Base-by-base conservation (phyloP, 768 basidiomycete species). In the Dacryopinax spathularia region DNA sequence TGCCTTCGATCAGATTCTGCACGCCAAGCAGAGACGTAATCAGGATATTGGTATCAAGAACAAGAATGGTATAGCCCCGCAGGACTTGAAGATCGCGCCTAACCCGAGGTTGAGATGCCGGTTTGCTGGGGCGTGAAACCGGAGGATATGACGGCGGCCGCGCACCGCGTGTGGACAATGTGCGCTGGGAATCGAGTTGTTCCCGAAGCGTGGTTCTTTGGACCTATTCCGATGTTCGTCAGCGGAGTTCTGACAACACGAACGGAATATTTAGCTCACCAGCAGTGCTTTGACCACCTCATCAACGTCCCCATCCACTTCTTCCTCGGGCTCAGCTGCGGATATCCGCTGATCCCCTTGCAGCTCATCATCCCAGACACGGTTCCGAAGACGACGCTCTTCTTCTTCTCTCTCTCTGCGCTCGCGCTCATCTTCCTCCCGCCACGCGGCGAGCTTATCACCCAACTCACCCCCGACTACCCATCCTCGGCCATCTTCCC, bases 1-100 rank as follows among this genome's bases (percentile, higher is more conserved):
- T 74, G 65, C 84, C 85, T 72, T 95, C 90, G 61, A 97, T 78
- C 64, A 98, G 78, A 13, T 85, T 81, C 0, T 82, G 73, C 64
- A 99, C 79, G 67, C 87, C 77, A 0, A 84, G 73, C 2, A 97
- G 78, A 0, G 91, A 91, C 0, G 90, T 88, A 16, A 98, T 80
- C 0, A 99, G 78, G 63, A 97, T 89, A 75, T 98, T 98, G 59
- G 95, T 97, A 74, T 98, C 95, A 70, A 95, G 78, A 31, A 99
- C 86, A 64, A 99, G 86, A 44, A 88, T 78, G 12, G 91, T 91
- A 74, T 92, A 96, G 1, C 95, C 95, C 2, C 89, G 81, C 5
- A 89, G 76, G 67, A 91, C 81, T 59, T 77, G 76, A 18, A 89
- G 72, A 9, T 44, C 43, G 13, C 43, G 43, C 43, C 43, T 13